phyloP scores from a whole-genome alignment of 2,329 filamentous ascomycete species.

The Penicillium corylophilum region DNA sequence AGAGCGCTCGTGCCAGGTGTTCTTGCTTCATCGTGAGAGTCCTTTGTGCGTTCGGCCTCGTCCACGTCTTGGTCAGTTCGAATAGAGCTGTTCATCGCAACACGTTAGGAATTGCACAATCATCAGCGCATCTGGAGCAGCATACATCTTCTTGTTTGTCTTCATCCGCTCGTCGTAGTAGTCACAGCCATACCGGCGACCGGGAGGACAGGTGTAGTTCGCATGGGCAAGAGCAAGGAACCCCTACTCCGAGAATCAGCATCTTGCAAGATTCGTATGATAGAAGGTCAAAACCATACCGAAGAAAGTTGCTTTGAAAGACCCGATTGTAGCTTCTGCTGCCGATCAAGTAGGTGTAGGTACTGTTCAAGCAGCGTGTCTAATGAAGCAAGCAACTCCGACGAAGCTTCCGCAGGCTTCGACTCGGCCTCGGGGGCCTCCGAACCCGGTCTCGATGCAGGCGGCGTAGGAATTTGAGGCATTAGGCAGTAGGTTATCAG shows the following conservation, averaged over 20 bases:
- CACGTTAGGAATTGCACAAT: slow-evolving; percentile 2
- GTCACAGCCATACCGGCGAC: slow-evolving; percentile 48
- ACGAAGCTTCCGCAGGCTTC: slow-evolving; percentile 20
- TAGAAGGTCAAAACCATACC: slow-evolving; percentile 28
- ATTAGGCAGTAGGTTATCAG: slow-evolving; percentile 17
- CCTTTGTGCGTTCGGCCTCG: neutral
- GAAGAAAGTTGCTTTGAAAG: slow-evolving; percentile 40
- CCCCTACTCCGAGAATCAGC: slow-evolving; percentile 38
- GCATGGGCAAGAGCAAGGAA: slow-evolving; percentile 51
- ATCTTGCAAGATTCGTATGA: neutral
- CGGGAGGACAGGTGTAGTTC: slow-evolving; percentile 47
- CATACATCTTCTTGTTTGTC: slow-evolving; percentile 43
- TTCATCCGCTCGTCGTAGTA: slow-evolving; percentile 55
- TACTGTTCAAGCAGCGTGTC: slow-evolving; percentile 45
- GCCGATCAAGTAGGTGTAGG: slow-evolving; percentile 43
- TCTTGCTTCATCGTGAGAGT: neutral
- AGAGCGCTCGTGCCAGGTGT: neutral
- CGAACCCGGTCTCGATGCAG: slow-evolving; percentile 32
- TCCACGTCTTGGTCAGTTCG: neutral
- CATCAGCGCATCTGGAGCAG: neutral
- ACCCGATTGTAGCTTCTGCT: slow-evolving; percentile 42
- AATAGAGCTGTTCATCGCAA: slow-evolving; percentile 14
- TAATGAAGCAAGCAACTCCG: slow-evolving; percentile 35
- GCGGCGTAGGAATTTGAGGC: slow-evolving; percentile 36
- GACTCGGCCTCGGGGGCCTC: slow-evolving; percentile 22